A percentile compares a stretch with the other conserved stretches of the same genome.
Evolutionary conservation across 2,329 filamentous ascomycete species (phyloP).

Genomic region (Fusarium sp.): DNA sequence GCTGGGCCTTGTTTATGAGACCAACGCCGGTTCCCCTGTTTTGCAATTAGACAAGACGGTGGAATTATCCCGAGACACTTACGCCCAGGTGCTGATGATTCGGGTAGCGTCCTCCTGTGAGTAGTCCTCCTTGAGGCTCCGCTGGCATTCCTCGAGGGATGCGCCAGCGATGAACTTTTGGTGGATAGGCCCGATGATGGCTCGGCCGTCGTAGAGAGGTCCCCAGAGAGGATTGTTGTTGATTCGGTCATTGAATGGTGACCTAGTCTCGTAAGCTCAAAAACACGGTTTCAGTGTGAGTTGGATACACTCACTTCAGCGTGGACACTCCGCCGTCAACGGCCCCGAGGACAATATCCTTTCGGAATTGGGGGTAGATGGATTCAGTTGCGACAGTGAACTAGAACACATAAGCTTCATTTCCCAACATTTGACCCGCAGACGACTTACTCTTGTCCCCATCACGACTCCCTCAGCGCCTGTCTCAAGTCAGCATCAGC

Average conservation of each 20-base stretch:
- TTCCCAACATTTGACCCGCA: neutral
- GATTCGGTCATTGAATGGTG: constrained; percentile 58
- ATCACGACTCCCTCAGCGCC: constrained; percentile 59
- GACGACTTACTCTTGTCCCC: constrained; percentile 55
- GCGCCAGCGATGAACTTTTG: constrained; percentile 54
- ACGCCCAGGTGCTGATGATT: constrained; percentile 54
- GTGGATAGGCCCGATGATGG: constrained; percentile 55
- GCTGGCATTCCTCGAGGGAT: constrained; percentile 57
- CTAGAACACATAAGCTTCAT: constrained; percentile 41
- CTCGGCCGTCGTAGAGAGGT: constrained; percentile 58
- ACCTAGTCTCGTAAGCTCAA: constrained; percentile 39
- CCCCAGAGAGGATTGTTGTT: constrained; percentile 55
- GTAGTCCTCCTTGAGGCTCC: constrained; percentile 53
- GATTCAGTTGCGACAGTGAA: constrained; percentile 60
- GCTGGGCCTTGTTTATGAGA: constrained; percentile 55
- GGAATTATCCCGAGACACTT: constrained; percentile 28
- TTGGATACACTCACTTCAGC: constrained; percentile 53
- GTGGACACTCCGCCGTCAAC: constrained; percentile 59
- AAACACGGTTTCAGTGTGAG: neutral
- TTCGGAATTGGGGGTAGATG: constrained; percentile 54
- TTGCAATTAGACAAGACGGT: constrained; percentile 9
- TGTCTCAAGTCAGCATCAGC: constrained; percentile 24
- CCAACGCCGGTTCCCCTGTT: constrained; percentile 58
- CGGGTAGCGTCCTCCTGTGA: constrained; percentile 48
- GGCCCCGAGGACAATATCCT: constrained; percentile 55